Evolutionary conservation across 2,329 filamentous ascomycete genomes (phyloP).

Genomic region (Paraphaeosphaeria sporulosa): DNA sequence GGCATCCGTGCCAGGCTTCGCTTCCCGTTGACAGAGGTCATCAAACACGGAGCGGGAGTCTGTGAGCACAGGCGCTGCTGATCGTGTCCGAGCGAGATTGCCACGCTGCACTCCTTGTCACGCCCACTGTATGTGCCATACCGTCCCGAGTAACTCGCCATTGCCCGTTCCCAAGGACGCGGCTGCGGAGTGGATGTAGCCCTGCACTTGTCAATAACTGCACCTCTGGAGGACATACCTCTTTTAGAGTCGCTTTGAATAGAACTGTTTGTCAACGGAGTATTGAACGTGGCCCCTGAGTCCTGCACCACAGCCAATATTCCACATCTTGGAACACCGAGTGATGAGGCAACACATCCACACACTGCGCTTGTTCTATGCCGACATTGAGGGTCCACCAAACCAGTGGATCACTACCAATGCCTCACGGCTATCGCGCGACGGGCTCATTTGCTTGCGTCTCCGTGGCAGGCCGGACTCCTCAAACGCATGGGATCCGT

Average conservation of each 20-base stretch:
- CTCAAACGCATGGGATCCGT: constrained; percentile 10
- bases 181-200: constrained; percentile 17
- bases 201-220: constrained; percentile 20
- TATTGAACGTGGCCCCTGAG: constrained; percentile 4
- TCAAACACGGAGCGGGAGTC: constrained; percentile 39
- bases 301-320: neutral
- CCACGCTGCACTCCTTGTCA: constrained; percentile 29
- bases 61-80: constrained; percentile 38
- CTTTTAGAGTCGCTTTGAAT: constrained; percentile 12
- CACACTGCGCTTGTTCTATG: neutral
- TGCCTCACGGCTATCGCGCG: constrained; percentile 13
- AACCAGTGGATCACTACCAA: constrained; percentile 4
- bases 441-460: constrained; percentile 6
- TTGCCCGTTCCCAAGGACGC: constrained; percentile 19
- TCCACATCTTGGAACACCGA: neutral
- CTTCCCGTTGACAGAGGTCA: constrained; percentile 44
- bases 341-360: neutral
- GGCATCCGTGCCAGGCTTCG: constrained; percentile 44
- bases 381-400: constrained; percentile 1
- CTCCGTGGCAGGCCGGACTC: constrained; percentile 8
- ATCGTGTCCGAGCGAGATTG: constrained; percentile 40
- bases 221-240: constrained; percentile 11
- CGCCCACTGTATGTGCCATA: constrained; percentile 29
- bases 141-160: constrained; percentile 10
- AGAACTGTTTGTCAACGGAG: neutral